Conservation (phyloP, 176 grass and related monocot genomes). For the Hyparrhenia diplandra region DNA sequence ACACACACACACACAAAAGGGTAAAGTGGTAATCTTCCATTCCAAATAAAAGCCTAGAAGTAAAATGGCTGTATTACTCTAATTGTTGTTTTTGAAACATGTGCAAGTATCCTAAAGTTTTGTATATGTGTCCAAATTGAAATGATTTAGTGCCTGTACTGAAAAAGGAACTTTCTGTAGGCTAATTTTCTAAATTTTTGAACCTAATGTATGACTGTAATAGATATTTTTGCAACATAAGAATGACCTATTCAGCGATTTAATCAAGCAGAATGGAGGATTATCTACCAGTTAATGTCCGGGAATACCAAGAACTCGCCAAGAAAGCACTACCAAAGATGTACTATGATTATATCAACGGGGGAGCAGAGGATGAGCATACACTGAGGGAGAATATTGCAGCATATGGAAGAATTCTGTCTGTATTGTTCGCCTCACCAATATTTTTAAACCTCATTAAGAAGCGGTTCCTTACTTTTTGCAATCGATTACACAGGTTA, state of each 20-base stretch:
- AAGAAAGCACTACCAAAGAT: slow-evolving; percentile 76
- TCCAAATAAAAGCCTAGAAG: not conserved
- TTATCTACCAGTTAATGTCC: slow-evolving; percentile 62
- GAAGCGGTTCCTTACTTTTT: not conserved
- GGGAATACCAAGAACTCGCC: slow-evolving; percentile 68
- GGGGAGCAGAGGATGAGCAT: slow-evolving; percentile 78
- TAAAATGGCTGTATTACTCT: not conserved
- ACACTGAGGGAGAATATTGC: slow-evolving; percentile 80
- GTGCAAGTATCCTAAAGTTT: not conserved
- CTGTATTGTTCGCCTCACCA: slow-evolving; percentile 19
- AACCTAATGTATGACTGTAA: not conserved
- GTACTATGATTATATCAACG: slow-evolving; percentile 74
- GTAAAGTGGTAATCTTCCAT: not conserved
- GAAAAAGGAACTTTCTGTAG: no score
- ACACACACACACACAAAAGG: no score
- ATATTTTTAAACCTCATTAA: not conserved
- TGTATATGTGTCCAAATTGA: not conserved
- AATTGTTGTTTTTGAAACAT: not conserved
- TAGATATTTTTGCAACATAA: not conserved
- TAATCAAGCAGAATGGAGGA: slow-evolving; percentile 49
- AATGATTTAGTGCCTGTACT: not conserved
- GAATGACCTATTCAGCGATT: not conserved
- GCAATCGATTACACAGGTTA: slow-evolving; percentile 50
- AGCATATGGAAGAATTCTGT: slow-evolving; percentile 69
- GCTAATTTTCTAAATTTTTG: no score